Base-by-base conservation (phyloP, 2,329 filamentous ascomycete species). In the Harringtonia aguacate region DNA sequence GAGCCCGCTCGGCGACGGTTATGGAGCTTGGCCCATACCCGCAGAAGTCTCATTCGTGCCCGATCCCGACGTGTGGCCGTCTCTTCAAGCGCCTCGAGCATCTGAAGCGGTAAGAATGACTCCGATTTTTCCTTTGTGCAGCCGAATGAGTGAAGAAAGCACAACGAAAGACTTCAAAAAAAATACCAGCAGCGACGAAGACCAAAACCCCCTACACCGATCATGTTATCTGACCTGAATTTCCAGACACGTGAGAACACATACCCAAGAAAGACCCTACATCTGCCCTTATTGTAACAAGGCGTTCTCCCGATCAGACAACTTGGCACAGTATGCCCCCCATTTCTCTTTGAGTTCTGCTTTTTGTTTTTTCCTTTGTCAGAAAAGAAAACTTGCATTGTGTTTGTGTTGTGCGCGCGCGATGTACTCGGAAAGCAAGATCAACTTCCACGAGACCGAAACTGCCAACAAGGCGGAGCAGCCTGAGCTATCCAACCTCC, bases 1-100 rank as follows among this genome's bases (percentile, higher is more conserved):
- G 92, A 57, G 92, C 92, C 51, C 82, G 90, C 52, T 95, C 89
- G 53, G 90, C 92, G 42, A 97, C 92, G 4, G 85, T 94, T 64
- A 94, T 94, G 84, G 92, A 98, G 64, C 77, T 95, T 50, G 88
- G 87, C 28, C 92, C 94, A 14, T 97, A 97, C 61, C 88, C 92
- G 41, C 87, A 94, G 61, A 98, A 98, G 67, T 95, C 89, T 34
- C 92, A 98, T 66, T 97, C 90, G 2, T 98, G 92, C 70, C 92
- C 92, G n/a, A 98, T 98, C 58, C 92, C 92, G 24, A 94, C 90
- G 44, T 98, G 92, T 62, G 92, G 92, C 44, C 84, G 92, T 58
- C 77, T 95, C 50, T 98, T 98, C 77, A 98, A 98, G 81, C 83
- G 92, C 66, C 79, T 98, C 71, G 92, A 98, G 71, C 92, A 98